Evolutionary conservation across 306 rosid species (phyloP), one percentile per base, ranked within the genome.

Genomic region (Pterocarpus macrocarpus): DNA sequence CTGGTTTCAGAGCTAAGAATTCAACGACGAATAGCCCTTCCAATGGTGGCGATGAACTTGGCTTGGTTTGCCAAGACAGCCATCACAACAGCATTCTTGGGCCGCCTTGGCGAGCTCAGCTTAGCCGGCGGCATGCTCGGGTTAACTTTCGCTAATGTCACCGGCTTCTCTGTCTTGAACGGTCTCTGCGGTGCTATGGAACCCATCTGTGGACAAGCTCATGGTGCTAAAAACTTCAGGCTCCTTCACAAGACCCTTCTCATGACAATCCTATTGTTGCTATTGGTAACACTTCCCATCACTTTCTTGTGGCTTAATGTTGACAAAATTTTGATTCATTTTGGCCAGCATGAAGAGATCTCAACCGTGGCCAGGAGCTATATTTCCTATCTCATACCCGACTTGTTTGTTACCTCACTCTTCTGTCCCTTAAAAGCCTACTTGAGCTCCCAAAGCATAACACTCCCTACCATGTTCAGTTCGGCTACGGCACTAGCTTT

Each of bases 171-270:
- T 16, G 87, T 95, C 75, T 82, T 93, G 85, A 95, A 80, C 16
- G 99, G 99, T 35, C 93, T 95, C 0, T 90, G 86, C 30, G 86
- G 84, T 17, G 93, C 98, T 83, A 95, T 95, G 97, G 99, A 95
- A 73, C 90, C 98, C n/a, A 88, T 95, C 10, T 93, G 97, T 30
- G 99, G 99, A 59, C 99, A 95, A 81, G 99, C 99, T 74, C 88
- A 77, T 64, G 98, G 99, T 3, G 99, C 96, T 3, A 91, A 84
- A 57, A 95, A 90, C 68, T 73, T 85, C 41, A 89, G 45, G 74
- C 97, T 95, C 80, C 97, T 95, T 47, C 99, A 89, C 75, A 90
- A 88, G 76, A 90, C 98, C 16, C 98, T 95, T 72, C 83, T 95
- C 75, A 95, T 91, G 98, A 71, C 89, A 61, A 81, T 71, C 70